Evolutionary conservation across 2,329 filamentous ascomycete genomes (phyloP), one percentile per base, ranked within the genome.

Genomic region (Penicillium crustosum): DNA sequence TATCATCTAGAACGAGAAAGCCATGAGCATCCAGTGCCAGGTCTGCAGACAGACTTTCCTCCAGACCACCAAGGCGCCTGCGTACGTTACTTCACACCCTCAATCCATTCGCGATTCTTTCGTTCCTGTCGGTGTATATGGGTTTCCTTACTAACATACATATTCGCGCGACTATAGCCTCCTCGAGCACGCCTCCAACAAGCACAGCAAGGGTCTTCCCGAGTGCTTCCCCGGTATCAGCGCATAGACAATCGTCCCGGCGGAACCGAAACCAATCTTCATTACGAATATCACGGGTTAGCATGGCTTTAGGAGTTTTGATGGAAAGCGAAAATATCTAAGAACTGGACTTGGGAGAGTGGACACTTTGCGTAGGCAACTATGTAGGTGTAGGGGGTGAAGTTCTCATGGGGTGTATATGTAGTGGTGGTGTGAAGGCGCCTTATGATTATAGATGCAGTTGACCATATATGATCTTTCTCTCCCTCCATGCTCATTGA

Each of bases 1-100:
- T 15, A 19, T n/a, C 36, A 25, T 59, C 52, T 65, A 90, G 87
- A 92, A 92, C 79, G 81, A 83, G 67, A 81, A 87, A 66, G 89
- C 89, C 59, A 89, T 86, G 80, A 87, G 84, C 70, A 90, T 92
- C 75, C 87, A 90, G 76, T 93, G 89, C 82, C 78, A 84, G 65
- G 81, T 86, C 69, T 93, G 89, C 88, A 89, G 87, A 77, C 84
- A 88, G 67, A 89, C 88, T 31, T 92, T 93, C 79, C 83, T 92
- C 66, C 88, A 88, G 80, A 93, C 89, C 36, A 88, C 87, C 60
- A 88, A 88, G 71, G 85, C 83, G 61, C 87, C 87, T 68, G 86
- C 88, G 65, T 67, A 57, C 21, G 65, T 67, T 17, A 42, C 25
- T 4, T 25, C 8, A n/a, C 19, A 43, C 13, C 0, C 0, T 5